Evolutionary conservation across 2,329 filamentous ascomycete species (phyloP), one percentile per base, ranked within the genome.

Genomic region (Aspergillus arachidicola): DNA sequence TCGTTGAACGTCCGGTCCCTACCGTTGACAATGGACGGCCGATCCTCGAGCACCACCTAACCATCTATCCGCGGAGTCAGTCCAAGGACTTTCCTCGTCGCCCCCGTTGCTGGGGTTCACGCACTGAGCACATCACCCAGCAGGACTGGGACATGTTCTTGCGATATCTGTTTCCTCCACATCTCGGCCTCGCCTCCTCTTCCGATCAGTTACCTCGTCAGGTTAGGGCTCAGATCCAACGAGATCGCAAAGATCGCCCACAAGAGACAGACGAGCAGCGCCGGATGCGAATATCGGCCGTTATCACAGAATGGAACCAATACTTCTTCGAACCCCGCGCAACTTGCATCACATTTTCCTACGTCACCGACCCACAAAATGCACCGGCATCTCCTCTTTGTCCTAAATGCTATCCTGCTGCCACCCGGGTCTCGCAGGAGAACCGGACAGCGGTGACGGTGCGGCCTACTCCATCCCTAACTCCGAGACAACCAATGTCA

Each of bases 111-210:
- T 79, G 78, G 78, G 74, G 71, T 46, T 62, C 73, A 19, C 71
- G 72, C 12, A 67, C 68, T 46, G 67, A 72, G 28, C 75, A 79
- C 53, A 72, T 80, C 34, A 68, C 69, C 48, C 76, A 79, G 67
- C 74, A 78, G 66, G 80, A 82, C 66, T 81, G 80, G 80, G 74
- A 79, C 61, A 78, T 74, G 11, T 82, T 81, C 63, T 61, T 80
- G 28, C 75, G 76, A 51, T 78, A 79, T 68, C 64, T 81, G 6
- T 79, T 81, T 55, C 80, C 79, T 3, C 67, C 73, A 6, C 72
- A 79, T 62, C 67, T 80, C 19, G 78, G 75, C 5, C 73, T 74
- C 6, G 77, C 78, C 6, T 73, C 76, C 1, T 68, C 73, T 6
- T 79, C 78, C 5, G 69, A 71, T 9, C 71, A 78, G 59, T 69